Evolutionary conservation across 148 eudicot species (phyloP).

Genomic region (Mesembryanthemum crystallinum): DNA sequence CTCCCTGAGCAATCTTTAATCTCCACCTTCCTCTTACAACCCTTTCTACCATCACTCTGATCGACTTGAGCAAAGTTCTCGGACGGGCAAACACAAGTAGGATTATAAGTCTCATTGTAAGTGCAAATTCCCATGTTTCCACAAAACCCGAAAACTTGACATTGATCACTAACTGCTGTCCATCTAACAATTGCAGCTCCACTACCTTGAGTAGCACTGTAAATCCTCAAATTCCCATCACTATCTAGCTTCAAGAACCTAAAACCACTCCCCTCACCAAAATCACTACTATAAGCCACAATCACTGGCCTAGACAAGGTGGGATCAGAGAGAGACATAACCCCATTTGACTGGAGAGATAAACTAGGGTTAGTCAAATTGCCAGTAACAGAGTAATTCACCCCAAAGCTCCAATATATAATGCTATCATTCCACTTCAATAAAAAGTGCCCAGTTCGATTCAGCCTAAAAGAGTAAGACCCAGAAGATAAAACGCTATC

Average conservation of each 20-base stretch:
- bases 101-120: conserved; percentile 47
- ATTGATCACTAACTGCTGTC: conserved; percentile 69
- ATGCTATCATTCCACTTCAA: conserved; percentile 57
- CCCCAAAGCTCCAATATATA: conserved; percentile 48
- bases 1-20: conserved; percentile 47
- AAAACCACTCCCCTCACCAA: conserved; percentile 40
- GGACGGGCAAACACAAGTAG: conserved; percentile 71
- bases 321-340: conserved; percentile 44
- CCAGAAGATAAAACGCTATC: conserved; percentile 40
- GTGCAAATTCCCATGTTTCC: conserved; percentile 76
- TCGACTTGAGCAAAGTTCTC: conserved; percentile 54
- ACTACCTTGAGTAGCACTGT: conserved; percentile 40
- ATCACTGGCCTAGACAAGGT: conserved; percentile 27
- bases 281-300: conserved; percentile 66
- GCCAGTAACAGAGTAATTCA: conserved; percentile 38
- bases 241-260: conserved; percentile 56
- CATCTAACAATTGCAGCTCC: conserved; percentile 35
- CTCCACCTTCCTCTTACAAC: conserved; percentile 65
- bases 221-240: conserved; percentile 81
- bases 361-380: conserved; percentile 49
- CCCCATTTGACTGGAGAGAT: conserved; percentile 43
- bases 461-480: conserved; percentile 46
- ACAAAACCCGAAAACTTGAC: conserved; percentile 72
- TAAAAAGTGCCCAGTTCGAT: conserved; percentile 40
- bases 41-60: conserved; percentile 48